phyloP scores from a whole-genome alignment of 331 rosid species.

The Stylosanthes scabra region DNA sequence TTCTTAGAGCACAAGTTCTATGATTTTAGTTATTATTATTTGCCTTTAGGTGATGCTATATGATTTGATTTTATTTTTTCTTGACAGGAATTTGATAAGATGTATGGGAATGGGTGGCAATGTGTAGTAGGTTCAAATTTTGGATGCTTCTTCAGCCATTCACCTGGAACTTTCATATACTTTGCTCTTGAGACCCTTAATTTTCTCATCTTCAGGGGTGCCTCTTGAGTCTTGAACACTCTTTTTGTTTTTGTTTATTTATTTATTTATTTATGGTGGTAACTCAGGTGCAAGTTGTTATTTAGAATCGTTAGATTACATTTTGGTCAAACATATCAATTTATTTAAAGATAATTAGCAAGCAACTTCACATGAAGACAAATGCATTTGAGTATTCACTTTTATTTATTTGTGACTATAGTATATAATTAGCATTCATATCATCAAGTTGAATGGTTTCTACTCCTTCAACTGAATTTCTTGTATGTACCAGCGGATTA shows the following conservation, averaged over 20 bases:
- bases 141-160: slow-evolving; percentile 68
- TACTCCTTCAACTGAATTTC: slow-evolving; percentile 1
- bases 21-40: neutral
- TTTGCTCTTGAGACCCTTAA: slow-evolving; percentile 65
- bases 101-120: slow-evolving; percentile 72
- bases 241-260: too few species aligned
- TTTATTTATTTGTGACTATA: neutral
- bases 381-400: too few species aligned
- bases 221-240: slow-evolving; percentile 30
- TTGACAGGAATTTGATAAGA: slow-evolving; percentile 63
- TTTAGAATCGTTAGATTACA: too few species aligned
- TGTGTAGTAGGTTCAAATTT: slow-evolving; percentile 72
- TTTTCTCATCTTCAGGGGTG: slow-evolving; percentile 61
- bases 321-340: too few species aligned
- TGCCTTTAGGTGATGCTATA: neutral
- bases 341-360: too few species aligned
- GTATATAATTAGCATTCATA: neutral
- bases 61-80: slow-evolving; percentile 1
- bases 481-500: slow-evolving; percentile 5
- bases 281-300: too few species aligned
- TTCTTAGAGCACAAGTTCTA: neutral
- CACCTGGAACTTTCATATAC: slow-evolving; percentile 63
- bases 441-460: neutral
- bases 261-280: too few species aligned
- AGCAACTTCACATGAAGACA: too few species aligned